phyloP scores from a whole-genome alignment of 352 stramenopile species.

The Halophytophthora polymorphica region DNA sequence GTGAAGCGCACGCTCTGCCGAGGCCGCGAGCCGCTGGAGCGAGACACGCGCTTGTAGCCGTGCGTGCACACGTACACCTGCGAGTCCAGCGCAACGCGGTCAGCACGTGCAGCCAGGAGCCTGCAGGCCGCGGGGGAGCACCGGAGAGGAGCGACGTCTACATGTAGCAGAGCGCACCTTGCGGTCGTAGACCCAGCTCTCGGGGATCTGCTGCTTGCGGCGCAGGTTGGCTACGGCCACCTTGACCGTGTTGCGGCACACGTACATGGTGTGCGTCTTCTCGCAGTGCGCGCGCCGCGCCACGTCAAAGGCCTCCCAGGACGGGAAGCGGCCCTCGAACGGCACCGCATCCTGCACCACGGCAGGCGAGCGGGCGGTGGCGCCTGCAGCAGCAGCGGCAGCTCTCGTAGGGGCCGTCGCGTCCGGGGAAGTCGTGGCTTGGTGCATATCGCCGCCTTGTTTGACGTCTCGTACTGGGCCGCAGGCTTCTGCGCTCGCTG shows the following conservation, averaged over 20 bases:
- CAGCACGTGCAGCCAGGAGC: not conserved
- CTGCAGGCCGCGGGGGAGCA: slow-evolving; percentile 4
- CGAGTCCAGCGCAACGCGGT: not conserved
- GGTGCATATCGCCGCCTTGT: too few relatives aligned
- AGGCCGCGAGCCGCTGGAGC: slow-evolving; percentile 56
- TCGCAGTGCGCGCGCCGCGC: slow-evolving; percentile 64
- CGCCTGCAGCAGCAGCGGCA: too few relatives aligned
- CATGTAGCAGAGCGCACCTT: slow-evolving; percentile 38
- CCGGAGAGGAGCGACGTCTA: too few relatives aligned
- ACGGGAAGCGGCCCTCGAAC: slow-evolving; percentile 66
- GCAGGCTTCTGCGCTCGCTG: too few relatives aligned
- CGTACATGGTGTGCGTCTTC: slow-evolving; percentile 79
- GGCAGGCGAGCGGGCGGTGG: too few relatives aligned
- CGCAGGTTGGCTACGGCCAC: slow-evolving; percentile 71
- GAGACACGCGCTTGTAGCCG: slow-evolving; percentile 63
- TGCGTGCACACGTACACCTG: slow-evolving; percentile 76
- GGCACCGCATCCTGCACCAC: slow-evolving; percentile 55
- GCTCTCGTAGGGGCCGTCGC: too few relatives aligned
- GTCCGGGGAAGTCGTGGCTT: too few relatives aligned
- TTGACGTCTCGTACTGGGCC: too few relatives aligned
- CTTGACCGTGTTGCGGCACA: slow-evolving; percentile 76
- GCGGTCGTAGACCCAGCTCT: slow-evolving; percentile 63
- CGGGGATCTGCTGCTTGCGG: slow-evolving; percentile 62
- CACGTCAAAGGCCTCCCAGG: slow-evolving; percentile 74
- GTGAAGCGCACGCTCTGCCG: slow-evolving; percentile 70